Evolutionary conservation across 768 basidiomycete genomes (phyloP), one percentile per base, ranked within the genome.

Genomic region (Pleurotus salmoneostramineus): DNA sequence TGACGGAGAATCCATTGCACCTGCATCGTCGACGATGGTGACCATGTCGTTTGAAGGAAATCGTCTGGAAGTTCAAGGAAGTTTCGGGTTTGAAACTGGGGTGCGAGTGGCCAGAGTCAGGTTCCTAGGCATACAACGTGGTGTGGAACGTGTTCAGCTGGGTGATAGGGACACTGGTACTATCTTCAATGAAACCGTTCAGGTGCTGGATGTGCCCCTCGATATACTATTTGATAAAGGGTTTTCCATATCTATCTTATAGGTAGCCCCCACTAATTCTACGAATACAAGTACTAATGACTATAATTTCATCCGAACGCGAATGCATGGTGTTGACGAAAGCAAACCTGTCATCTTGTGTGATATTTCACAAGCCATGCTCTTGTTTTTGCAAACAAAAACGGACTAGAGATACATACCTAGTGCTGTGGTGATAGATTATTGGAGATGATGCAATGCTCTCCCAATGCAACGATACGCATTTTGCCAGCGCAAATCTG

Each of bases 1-100:
- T 64, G 87, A 89, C 59, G 87, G 88, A 10, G 81, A 80, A 46
- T 83, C 82, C 5, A 67, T 80, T 49, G 60, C 56, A 1, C 75
- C 68, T 27, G n/a, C 65, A n/a, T 42, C 61, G 1, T 65, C 66
- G 49, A 80, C 78, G 17, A 35, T 62, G 6, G 64, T 78, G 43
- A 60, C 65, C 37, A 69, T 80, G 65, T 62, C 43, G 7, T 80
- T 69, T 62, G 62, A 57, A 57, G 58, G 65, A 2, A 66, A 69
- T 0, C 61, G 47, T 7, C 62, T 82, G 36, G 62, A 52, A 40
- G 73, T 81, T 2, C 59, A 64, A 4, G 78, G 79, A 0, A 58
- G 42, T 15, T 79, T 77, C 65, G 72, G 70, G 6, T 78, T 68
- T 58, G 59, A 62, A 11, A 64, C 69, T 0, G 77, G 74, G 1